Conservation (phyloP, 306 rosid species). For the Acacia melanoxylon region DNA sequence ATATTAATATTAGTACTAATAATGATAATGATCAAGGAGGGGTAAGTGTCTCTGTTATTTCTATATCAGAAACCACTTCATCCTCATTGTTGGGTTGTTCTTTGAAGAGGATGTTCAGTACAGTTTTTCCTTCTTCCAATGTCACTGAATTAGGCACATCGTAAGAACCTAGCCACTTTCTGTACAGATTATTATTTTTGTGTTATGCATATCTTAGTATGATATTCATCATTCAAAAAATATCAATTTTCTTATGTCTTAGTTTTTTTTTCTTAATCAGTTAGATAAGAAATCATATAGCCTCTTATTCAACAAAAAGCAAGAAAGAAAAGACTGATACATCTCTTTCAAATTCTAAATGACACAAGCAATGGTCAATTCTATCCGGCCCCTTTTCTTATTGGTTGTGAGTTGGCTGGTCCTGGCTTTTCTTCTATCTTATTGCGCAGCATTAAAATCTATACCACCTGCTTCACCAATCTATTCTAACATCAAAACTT, state of each 20-base stretch:
- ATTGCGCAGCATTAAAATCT: background rate
- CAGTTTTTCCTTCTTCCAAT: slow-evolving; percentile 52
- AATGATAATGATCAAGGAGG: background rate
- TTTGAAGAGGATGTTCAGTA: slow-evolving; percentile 72
- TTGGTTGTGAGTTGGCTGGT: slow-evolving; percentile 5
- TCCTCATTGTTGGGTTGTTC: slow-evolving; percentile 60
- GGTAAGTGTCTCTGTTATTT: background rate
- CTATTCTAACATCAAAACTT: background rate
- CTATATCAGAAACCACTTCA: slow-evolving; percentile 38
- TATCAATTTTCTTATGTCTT: background rate
- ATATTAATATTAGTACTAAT: background rate
- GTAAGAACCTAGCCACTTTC: background rate
- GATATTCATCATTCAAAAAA: slow-evolving; percentile 4
- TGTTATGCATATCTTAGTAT: slow-evolving; percentile 15
- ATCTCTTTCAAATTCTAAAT: background rate
- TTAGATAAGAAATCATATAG: background rate
- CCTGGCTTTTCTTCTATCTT: slow-evolving; percentile 14
- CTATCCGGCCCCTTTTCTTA: background rate
- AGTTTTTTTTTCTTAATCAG: background rate
- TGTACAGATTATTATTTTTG: slow-evolving; percentile 20
- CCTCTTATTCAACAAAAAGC: background rate
- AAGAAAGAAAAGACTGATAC: too few species aligned
- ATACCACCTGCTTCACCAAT: background rate
- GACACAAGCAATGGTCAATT: slow-evolving; percentile 9
- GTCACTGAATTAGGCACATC: slow-evolving; percentile 27